Percentiles rank a stretch among this genome's conserved stretches.
phyloP scores from a whole-genome alignment of 192 early-diverging fungal species.

The Gigaspora rosea region DNA sequence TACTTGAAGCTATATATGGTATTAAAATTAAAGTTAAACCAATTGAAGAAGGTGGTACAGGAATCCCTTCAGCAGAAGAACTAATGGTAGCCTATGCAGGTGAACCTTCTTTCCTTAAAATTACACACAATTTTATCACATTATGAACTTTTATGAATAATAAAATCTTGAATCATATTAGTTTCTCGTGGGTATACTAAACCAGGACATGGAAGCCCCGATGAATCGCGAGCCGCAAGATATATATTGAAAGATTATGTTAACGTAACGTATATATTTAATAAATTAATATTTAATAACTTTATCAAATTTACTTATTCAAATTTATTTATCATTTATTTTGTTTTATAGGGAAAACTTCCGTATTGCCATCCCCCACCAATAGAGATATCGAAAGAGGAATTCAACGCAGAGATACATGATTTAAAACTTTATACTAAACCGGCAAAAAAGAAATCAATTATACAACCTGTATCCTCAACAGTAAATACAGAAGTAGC shows the following conservation, averaged over 20 bases:
- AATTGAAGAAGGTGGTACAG: conserved; percentile 72
- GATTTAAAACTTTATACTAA: conserved; percentile 58
- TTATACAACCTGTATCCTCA: conserved; percentile 29
- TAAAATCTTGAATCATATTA: conserved; percentile 21
- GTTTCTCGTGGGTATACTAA: conserved; percentile 91
- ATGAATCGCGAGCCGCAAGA: conserved; percentile 95
- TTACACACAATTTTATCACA: not conserved
- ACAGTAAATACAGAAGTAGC: conserved; percentile 45
- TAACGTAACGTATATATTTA: conserved; percentile 49
- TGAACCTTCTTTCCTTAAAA: conserved; percentile 34
- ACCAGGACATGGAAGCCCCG: conserved; percentile 93
- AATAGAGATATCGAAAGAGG: conserved; percentile 46
- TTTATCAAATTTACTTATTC: not conserved
- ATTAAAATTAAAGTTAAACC: conserved; percentile 80
- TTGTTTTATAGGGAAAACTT: conserved; percentile 73
- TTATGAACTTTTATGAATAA: not conserved
- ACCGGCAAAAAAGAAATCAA: conserved; percentile 39
- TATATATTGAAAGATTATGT: conserved; percentile 99
- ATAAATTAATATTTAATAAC: not conserved
- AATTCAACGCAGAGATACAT: conserved; percentile 89
- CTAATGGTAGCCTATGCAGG: conserved; percentile 87
- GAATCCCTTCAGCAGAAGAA: conserved; percentile 87
- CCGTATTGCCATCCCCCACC: conserved; percentile 90
- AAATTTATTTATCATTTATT: conserved; percentile 20
- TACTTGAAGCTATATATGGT: conserved; percentile 91